phyloP scores from a whole-genome alignment of 2,329 filamentous ascomycete genomes.

The Botryosphaeria dothidea region DNA sequence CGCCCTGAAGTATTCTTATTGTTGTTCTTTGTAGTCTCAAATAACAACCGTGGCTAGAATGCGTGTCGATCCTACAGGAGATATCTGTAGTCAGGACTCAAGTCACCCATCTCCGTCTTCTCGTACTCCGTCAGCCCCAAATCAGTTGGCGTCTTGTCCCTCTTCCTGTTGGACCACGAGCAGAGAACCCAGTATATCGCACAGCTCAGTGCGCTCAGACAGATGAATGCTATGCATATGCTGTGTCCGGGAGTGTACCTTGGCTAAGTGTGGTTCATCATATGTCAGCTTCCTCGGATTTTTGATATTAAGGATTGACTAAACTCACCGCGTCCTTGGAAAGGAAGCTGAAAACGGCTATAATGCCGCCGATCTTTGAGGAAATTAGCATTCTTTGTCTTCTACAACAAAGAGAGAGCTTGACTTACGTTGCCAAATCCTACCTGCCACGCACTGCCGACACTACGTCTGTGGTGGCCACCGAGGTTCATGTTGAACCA shows the following conservation, averaged over 20 bases:
- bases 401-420: no score
- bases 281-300: no score
- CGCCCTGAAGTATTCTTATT: not conserved
- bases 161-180: constrained; percentile 60
- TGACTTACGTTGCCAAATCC: constrained; percentile 52
- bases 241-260: constrained; percentile 71
- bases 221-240: constrained; percentile 74
- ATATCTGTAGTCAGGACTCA: constrained; percentile 63
- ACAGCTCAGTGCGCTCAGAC: constrained; percentile 65
- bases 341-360: constrained; percentile 53
- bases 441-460: constrained; percentile 53
- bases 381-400: no score
- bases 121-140: constrained; percentile 60
- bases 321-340: constrained; percentile 62
- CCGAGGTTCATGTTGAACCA: constrained; percentile 59
- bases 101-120: constrained; percentile 61
- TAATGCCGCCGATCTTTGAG: constrained; percentile 55
- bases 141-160: constrained; percentile 51
- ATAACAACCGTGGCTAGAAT: not conserved
- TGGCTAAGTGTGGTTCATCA: no score
- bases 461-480: constrained; percentile 51
- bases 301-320: no score
- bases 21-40: not conserved
- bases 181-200: constrained; percentile 62
- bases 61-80: constrained; percentile 45